Conservation (phyloP, 768 basidiomycete genomes). For the Suillus tomentosus region DNA sequence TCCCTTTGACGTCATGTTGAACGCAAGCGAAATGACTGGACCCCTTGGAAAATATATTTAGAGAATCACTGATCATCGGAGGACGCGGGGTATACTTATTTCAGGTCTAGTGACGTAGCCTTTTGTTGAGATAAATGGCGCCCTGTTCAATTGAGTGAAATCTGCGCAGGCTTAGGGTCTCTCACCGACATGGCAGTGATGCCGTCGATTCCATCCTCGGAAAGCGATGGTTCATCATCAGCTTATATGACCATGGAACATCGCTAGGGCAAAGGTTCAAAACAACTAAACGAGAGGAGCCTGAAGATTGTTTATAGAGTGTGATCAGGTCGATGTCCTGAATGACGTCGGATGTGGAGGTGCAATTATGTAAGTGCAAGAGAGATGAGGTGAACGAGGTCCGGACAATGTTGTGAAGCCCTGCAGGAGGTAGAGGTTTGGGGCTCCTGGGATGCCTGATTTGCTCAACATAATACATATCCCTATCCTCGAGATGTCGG, state of each 20-base stretch:
- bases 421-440: conserved; percentile 9
- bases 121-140: conserved; percentile 13
- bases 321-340: conserved; percentile 14
- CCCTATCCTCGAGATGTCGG: neutral
- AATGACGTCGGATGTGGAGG: neutral
- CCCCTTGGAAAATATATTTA: conserved; percentile 7
- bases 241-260: conserved; percentile 13
- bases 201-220: conserved; percentile 19
- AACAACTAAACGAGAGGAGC: conserved; percentile 8
- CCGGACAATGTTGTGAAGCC: conserved; percentile 28
- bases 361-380: neutral
- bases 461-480: neutral
- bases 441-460: conserved; percentile 12
- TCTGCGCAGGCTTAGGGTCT: conserved; percentile 20
- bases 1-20: conserved; percentile 11
- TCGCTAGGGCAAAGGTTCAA: conserved; percentile 15
- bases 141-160: conserved; percentile 13
- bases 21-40: conserved; percentile 13
- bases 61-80: conserved; percentile 16
- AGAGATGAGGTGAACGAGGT: conserved; percentile 26
- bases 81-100: conserved; percentile 6
- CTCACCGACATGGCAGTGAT: conserved; percentile 20
- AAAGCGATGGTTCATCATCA: conserved; percentile 22
- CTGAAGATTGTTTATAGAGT: conserved; percentile 21
- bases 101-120: conserved; percentile 13